Evolutionary conservation across 805 yeast species (phyloP).

Genomic region (Yamadazyma scolyti): DNA sequence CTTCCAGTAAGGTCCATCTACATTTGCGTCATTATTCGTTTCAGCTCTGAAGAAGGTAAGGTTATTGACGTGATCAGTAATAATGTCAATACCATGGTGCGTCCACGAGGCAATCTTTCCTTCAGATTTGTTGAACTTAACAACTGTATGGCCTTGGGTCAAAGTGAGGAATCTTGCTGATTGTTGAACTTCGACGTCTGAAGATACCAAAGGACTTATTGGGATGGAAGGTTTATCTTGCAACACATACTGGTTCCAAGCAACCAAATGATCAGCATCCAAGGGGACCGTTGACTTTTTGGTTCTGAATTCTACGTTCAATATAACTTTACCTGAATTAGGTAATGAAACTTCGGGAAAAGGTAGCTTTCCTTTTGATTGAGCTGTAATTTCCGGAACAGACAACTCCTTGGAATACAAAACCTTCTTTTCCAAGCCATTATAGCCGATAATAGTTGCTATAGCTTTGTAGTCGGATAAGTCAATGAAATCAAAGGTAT

Average conservation of each 20-base stretch:
- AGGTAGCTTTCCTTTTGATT: too few relatives aligned
- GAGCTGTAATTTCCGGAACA: too few relatives aligned
- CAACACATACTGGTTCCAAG: constrained; percentile 19
- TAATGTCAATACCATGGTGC: constrained; percentile 1
- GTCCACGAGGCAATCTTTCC: constrained; percentile 11
- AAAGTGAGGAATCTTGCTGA: neutral
- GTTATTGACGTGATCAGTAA: constrained; percentile 6
- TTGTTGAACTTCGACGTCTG: too few relatives aligned
- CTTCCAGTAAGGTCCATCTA: constrained; percentile 22
- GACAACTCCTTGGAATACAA: too few relatives aligned
- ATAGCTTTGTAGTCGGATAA: constrained; percentile 14
- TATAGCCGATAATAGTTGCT: too few relatives aligned
- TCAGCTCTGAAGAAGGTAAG: constrained; percentile 27
- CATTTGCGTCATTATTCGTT: constrained; percentile 20
- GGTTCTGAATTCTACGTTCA: constrained; percentile 9
- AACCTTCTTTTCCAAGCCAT: too few relatives aligned
- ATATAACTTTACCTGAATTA: constrained; percentile 1
- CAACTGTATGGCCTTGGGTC: constrained; percentile 1
- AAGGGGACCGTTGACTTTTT: constrained; percentile 6
- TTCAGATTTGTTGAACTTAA: constrained; percentile 8
- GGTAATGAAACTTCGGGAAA: too few relatives aligned
- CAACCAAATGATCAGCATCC: constrained; percentile 16
- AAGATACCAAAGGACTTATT: too few relatives aligned
- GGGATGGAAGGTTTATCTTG: neutral
- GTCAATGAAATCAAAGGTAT: constrained; percentile 15